These are phyloP conservation scores for Lunularia cruciata DNA, from an alignment of 225 moss, liverwort and hornwort genomes.

Conservation along the genomic window DNA sequence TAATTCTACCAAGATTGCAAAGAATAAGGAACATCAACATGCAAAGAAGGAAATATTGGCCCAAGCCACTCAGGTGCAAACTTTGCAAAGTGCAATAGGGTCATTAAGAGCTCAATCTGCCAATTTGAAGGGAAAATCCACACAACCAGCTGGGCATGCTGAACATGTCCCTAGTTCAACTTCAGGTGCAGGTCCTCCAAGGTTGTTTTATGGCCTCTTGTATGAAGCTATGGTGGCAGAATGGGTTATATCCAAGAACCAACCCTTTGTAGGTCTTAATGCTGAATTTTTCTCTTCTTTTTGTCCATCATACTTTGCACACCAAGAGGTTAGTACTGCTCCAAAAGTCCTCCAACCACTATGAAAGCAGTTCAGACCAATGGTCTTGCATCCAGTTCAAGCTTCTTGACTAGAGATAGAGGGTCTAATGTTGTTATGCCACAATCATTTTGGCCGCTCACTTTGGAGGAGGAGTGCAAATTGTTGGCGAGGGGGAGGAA, in stretches of 20 bases:
- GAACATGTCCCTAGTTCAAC: background rate
- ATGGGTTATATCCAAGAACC: background rate
- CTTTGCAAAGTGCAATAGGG: background rate
- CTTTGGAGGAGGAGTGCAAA: background rate
- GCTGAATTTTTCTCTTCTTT: background rate
- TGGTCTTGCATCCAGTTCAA: background rate
- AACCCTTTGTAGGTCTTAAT: background rate
- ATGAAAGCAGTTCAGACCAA: no score
- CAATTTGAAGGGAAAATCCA: background rate
- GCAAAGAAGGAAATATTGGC: background rate
- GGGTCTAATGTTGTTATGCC: background rate
- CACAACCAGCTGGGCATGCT: constrained; percentile 6
- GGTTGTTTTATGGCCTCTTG: background rate
- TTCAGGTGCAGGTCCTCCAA: background rate
- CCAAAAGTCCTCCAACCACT: no score
- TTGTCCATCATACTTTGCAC: no score
- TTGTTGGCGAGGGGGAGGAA: background rate
- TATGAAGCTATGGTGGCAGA: background rate
- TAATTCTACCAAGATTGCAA: background rate
- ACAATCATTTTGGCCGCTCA: no score
- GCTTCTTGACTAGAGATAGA: background rate
- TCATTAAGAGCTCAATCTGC: background rate
- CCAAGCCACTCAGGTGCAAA: background rate
- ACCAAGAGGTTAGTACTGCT: no score
- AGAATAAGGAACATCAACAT: background rate